phyloP scores from a whole-genome alignment of 2,329 filamentous ascomycete genomes.

The Kalmusia sp. region DNA sequence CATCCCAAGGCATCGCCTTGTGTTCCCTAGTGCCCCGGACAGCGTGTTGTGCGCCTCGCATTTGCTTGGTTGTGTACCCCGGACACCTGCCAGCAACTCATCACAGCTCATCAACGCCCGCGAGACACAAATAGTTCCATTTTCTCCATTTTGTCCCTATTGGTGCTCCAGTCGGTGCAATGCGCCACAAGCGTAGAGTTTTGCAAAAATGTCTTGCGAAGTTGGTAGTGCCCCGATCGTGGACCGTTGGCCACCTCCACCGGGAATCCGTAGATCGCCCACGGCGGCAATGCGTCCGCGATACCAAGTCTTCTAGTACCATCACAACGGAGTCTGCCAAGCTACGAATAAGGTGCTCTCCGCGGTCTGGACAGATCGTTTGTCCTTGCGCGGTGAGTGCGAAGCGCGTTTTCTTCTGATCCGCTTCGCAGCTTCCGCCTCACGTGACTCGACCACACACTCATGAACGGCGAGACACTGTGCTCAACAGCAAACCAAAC shows the following conservation, averaged over 20 bases:
- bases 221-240: no score
- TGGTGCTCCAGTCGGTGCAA: not conserved
- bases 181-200: not conserved
- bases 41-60: constrained; percentile 12
- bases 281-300: no score
- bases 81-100: constrained; percentile 1
- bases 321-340: no score
- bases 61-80: not conserved
- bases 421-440: no score
- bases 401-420: no score
- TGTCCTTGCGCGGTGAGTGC: no score
- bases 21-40: constrained; percentile 5
- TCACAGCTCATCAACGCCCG: not conserved
- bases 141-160: not conserved
- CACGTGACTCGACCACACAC: not conserved
- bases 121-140: not conserved
- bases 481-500: not conserved
- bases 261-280: no score
- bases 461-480: not conserved
- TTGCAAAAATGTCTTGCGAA: not conserved
- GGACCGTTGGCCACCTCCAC: no score
- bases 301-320: not conserved
- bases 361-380: no score
- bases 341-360: no score
- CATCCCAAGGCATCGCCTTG: not conserved